phyloP scores from a whole-genome alignment of 164 flowering plant genomes.

The Vitis labrusca region DNA sequence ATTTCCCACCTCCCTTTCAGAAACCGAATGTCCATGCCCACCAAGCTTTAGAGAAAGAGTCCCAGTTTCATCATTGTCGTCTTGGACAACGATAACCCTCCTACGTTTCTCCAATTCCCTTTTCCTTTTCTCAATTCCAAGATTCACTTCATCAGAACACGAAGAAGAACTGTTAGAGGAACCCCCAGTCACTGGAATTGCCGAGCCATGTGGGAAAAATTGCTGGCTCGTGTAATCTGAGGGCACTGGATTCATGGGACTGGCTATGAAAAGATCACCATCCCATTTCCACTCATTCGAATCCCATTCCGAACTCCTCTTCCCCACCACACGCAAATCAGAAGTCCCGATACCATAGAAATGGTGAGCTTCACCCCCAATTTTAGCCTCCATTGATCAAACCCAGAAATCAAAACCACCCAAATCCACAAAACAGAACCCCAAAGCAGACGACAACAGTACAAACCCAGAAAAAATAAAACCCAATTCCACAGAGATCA shows the following conservation, averaged over 20 bases:
- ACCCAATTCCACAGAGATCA: conserved; percentile 13
- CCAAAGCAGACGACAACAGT: neutral
- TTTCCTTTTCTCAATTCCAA: conserved; percentile 22
- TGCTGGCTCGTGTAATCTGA: conserved; percentile 41
- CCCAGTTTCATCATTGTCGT: conserved; percentile 51
- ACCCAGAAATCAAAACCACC: conserved; percentile 7
- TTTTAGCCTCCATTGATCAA: conserved; percentile 57
- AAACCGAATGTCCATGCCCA: conserved; percentile 40
- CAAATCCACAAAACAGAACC: conserved; percentile 6
- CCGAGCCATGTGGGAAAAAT: conserved; percentile 44
- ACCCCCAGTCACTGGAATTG: conserved; percentile 21
- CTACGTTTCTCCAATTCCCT: conserved; percentile 60
- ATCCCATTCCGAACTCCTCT: conserved; percentile 72
- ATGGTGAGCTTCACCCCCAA: conserved; percentile 42
- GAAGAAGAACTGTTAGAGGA: conserved; percentile 41
- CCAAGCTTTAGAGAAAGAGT: conserved; percentile 73
- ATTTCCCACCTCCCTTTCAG: conserved; percentile 34
- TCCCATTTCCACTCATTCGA: conserved; percentile 96
- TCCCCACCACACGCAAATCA: conserved; percentile 44
- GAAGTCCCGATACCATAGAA: conserved; percentile 37
- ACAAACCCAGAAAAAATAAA: conserved; percentile 1
- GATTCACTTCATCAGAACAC: conserved; percentile 40
- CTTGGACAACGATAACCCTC: conserved; percentile 44
- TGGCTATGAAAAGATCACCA: conserved; percentile 73
- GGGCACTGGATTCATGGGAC: conserved; percentile 41